Percentiles rank a stretch among this genome's conserved stretches.
phyloP scores from a whole-genome alignment of 2,329 filamentous ascomycete genomes.

The Fragosphaeria purpurea region DNA sequence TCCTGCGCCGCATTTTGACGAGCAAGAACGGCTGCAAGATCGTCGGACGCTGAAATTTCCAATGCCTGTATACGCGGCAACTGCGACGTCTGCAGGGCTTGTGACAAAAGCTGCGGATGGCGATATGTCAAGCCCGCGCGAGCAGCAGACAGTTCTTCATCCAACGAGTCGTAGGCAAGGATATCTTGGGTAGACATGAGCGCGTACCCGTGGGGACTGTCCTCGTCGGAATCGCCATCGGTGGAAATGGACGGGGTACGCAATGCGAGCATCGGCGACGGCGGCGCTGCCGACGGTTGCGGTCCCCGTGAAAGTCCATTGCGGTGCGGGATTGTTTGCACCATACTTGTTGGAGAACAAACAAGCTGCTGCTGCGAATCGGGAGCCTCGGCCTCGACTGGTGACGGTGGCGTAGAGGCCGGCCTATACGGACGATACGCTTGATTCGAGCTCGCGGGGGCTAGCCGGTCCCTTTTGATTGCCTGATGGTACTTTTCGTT shows the following conservation, averaged over 20 bases:
- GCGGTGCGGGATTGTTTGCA: too few species aligned
- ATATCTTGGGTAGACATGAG: conserved; percentile 47
- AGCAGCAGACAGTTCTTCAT: conserved; percentile 28
- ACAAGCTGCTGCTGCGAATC: neutral
- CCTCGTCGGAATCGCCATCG: conserved; percentile 24
- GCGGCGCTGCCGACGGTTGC: neutral
- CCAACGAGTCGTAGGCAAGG: conserved; percentile 32
- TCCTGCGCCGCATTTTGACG: conserved; percentile 1
- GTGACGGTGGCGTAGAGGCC: conserved; percentile 5
- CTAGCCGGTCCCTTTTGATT: conserved; percentile 19
- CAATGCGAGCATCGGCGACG: neutral
- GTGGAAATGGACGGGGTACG: conserved; percentile 11
- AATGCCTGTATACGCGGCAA: neutral
- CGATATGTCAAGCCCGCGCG: conserved; percentile 33
- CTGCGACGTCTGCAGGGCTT: neutral
- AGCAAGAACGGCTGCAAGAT: neutral
- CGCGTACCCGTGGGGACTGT: conserved; percentile 25
- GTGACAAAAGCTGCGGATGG: conserved; percentile 18
- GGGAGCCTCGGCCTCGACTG: neutral
- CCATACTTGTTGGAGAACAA: neutral
- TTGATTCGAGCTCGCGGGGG: neutral
- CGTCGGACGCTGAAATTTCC: neutral
- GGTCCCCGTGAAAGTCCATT: neutral
- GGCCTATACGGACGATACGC: conserved; percentile 7
- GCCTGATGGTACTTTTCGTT: conserved; percentile 33